Base-by-base conservation (phyloP, 179 eudicot genomes). In the Drosera spatulata region DNA sequence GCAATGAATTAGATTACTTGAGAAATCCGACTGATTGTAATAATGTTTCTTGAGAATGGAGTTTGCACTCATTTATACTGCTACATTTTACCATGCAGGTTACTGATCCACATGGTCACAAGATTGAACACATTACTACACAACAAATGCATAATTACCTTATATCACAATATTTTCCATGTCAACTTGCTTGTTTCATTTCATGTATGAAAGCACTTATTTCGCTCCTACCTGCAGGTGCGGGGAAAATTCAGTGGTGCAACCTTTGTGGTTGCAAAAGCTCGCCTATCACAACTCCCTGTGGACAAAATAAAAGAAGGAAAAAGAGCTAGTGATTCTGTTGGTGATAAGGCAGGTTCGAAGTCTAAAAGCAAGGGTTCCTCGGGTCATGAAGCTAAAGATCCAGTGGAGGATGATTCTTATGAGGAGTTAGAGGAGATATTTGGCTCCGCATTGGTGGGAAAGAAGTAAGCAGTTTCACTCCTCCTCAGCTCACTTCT, bases 221-320 rank as follows among this genome's bases (percentile, higher is more conserved):
- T 13, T 44, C n/a, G 10, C 4, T 44, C 3, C 13, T 60, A 14
- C 62, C 38, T 41, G 41, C 82, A 86, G 96, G 99, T 85, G 12
- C 81, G 79, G 55, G 81, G 85, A 73, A 90, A 83, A 67, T 64
- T 83, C 63, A 81, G 69, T 60, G 91, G 91, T 37, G 79, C 80
- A 66, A 65, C 65, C 22, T 87, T 62, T 65, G 73, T 94, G 53
- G 88, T 94, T 64, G 99, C 88, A 14, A 91, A 94, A 68, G 84
- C 97, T 62, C 85, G 94, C 39, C 13, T 89, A 66, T 71, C 96
- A 0, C 94, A 94, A 74, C 96, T 94, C 74, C 99, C 97, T 4
- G 81, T 71, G 67, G 97, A 94, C 64, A 94, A 90, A 71, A 66
- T 80, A 47, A 90, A 85, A 67, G 67, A 67, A 4, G 82, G 85